Conservation (phyloP, 2,329 filamentous ascomycete genomes). For the Metarhizium sp. region DNA sequence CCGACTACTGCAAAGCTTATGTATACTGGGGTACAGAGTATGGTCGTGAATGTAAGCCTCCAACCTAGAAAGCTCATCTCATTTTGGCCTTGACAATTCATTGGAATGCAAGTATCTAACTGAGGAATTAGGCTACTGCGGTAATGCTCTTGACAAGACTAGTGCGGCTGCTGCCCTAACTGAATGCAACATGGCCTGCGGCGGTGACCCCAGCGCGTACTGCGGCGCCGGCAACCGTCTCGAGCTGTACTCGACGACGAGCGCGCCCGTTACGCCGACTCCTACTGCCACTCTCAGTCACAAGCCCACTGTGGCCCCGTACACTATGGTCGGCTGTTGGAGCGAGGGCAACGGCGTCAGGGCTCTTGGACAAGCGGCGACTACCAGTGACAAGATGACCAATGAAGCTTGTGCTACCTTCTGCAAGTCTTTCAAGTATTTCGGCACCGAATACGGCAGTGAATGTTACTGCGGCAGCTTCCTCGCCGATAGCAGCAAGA, state of each 20-base stretch:
- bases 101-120: constrained; percentile 3
- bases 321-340: constrained; percentile 30
- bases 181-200: constrained; percentile 30
- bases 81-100: not conserved
- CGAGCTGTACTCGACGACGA: constrained; percentile 33
- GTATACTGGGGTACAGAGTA: constrained; percentile 43
- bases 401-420: constrained; percentile 22
- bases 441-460: constrained; percentile 29
- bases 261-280: constrained; percentile 19
- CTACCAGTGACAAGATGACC: constrained; percentile 19
- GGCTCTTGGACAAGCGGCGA: constrained; percentile 21
- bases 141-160: constrained; percentile 27
- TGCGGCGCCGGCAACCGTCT: constrained; percentile 34
- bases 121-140: constrained; percentile 32
- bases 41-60: constrained; percentile 36
- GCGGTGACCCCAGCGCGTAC: constrained; percentile 30
- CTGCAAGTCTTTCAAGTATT: constrained; percentile 29
- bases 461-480: constrained; percentile 31
- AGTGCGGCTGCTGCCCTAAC: constrained; percentile 18
- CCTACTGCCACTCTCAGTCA: constrained; percentile 16
- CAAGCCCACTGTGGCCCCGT: constrained; percentile 15
- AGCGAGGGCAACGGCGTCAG: constrained; percentile 25
- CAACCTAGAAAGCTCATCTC: not conserved
- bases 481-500: constrained; percentile 15
- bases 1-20: constrained; percentile 34